phyloP scores from a whole-genome alignment of 2,329 filamentous ascomycete genomes.

The Trichoderma atrobrunneum region DNA sequence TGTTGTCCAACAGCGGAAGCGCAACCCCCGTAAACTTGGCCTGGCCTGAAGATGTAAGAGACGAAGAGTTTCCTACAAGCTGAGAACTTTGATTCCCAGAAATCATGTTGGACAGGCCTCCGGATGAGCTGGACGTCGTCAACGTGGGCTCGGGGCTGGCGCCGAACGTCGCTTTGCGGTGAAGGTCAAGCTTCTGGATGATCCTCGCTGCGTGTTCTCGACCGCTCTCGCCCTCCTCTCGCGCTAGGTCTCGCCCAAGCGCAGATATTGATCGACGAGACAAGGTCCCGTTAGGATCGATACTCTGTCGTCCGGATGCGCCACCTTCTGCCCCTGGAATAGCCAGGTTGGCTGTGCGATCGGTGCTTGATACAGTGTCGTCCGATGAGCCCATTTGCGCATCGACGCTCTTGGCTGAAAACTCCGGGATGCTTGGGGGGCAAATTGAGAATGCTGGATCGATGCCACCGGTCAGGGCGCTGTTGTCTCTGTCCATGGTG shows the following conservation, averaged over 20 bases:
- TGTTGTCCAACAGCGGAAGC: slow-evolving; percentile 43
- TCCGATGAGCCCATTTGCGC: slow-evolving; percentile 60
- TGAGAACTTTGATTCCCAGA: slow-evolving; percentile 58
- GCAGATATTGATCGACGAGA: slow-evolving; percentile 58
- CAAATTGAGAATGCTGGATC: slow-evolving; percentile 90
- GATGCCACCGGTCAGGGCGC: slow-evolving; percentile 46
- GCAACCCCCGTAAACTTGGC: slow-evolving; percentile 32
- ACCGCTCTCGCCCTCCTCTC: slow-evolving; percentile 70
- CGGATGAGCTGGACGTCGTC: slow-evolving; percentile 40
- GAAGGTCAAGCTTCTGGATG: slow-evolving; percentile 88
- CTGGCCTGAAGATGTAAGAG: slow-evolving; percentile 29
- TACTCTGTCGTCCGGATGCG: slow-evolving; percentile 61
- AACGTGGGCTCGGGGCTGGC: slow-evolving; percentile 39
- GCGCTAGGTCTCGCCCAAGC: slow-evolving; percentile 44
- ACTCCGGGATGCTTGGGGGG: slow-evolving; percentile 82
- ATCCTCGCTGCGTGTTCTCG: slow-evolving; percentile 83
- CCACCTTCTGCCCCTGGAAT: slow-evolving; percentile 58
- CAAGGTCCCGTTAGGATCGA: slow-evolving; percentile 59
- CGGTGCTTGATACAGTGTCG: slow-evolving; percentile 46
- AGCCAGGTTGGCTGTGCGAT: slow-evolving; percentile 63
- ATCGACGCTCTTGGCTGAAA: slow-evolving; percentile 76
- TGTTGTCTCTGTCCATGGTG: slow-evolving; percentile 53
- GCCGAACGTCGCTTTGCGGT: slow-evolving; percentile 70
- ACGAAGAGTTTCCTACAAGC: slow-evolving; percentile 57
- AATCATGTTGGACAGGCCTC: slow-evolving; percentile 80